Evolutionary conservation across 768 basidiomycete species (phyloP).

Genomic region (Multifurca ochricompacta): DNA sequence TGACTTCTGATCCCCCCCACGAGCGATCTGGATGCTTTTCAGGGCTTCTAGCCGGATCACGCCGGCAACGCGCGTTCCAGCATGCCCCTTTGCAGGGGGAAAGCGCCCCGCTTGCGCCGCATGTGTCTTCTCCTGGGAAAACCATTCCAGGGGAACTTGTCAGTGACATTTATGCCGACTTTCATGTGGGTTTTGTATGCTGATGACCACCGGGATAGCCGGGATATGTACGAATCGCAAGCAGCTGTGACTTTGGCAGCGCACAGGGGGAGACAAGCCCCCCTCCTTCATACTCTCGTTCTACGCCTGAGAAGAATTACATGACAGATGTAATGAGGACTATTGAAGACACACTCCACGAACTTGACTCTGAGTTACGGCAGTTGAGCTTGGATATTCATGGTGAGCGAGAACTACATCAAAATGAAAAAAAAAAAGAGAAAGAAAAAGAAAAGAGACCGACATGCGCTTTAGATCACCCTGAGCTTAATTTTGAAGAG

Average conservation of each 20-base stretch:
- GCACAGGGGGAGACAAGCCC: slow-evolving; percentile 4
- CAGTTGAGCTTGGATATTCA: slow-evolving; percentile 65
- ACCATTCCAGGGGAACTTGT: slow-evolving; percentile 3
- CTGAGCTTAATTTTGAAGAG: slow-evolving; percentile 62
- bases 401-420: slow-evolving; percentile 35
- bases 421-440: neutral
- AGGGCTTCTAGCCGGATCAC: slow-evolving; percentile 14
- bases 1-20: slow-evolving; percentile 3
- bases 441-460: neutral
- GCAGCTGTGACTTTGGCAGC: slow-evolving; percentile 19
- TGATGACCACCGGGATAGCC: slow-evolving; percentile 10
- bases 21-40: slow-evolving; percentile 18
- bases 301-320: slow-evolving; percentile 6
- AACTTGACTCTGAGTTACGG: slow-evolving; percentile 46
- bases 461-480: slow-evolving; percentile 39
- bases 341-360: slow-evolving; percentile 47
- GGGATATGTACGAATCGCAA: slow-evolving; percentile 15
- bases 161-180: neutral
- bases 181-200: neutral
- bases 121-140: slow-evolving; percentile 5
- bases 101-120: slow-evolving; percentile 3
- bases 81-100: neutral
- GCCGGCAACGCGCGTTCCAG: slow-evolving; percentile 10
- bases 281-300: slow-evolving; percentile 22
- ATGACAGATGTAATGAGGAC: slow-evolving; percentile 38